Evolutionary conservation across 805 yeast species (phyloP), one percentile per base, ranked within the genome.

Genomic region (Pichia cephalocereana): DNA sequence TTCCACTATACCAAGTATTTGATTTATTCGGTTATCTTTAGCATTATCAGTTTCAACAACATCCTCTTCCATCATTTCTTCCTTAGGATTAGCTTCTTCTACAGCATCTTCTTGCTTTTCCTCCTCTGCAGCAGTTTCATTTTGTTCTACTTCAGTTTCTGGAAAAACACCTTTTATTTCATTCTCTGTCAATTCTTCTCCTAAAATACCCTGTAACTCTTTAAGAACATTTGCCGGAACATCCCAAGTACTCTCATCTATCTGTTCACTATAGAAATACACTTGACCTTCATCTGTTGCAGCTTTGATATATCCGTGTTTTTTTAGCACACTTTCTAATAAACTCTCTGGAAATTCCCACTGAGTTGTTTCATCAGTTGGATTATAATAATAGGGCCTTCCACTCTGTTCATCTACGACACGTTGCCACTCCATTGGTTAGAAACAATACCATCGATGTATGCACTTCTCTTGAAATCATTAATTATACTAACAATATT

Each of bases 231-330:
- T 81, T 1, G 61, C 69, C 0, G 96, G 96, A n/a, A 77, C 64
- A 18, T 81, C 85, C 96, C 96, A 90, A 0, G 82, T 80, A 18
- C 93, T 82, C 57, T 80, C 80, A 7, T 78, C 74, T 0, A 91
- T 77, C 28, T 64, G 64, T 14, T 71, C 68, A 58, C 85, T 84
- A 64, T 82, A 82, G 69, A 85, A 89, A 63, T 88, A 88, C 12
- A 38, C 64, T 61, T 19, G 71, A 67, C 36, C 36, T 7, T 26
- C 40, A 8, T 26, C 40, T n/a, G 41, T 34, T 8, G 15, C 28
- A 9, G 65, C 71, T 54, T 68, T 70, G 34, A 65, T 66, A 86
- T 86, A 83, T 17, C 76, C 77, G 31, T 45, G 32, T 15, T 34
- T 14, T 6, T 19, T 18, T 23, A 53, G 36, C 7, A 82, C 72